phyloP scores from a whole-genome alignment of 2,329 filamentous ascomycete species.

The Aspergillus latus region DNA sequence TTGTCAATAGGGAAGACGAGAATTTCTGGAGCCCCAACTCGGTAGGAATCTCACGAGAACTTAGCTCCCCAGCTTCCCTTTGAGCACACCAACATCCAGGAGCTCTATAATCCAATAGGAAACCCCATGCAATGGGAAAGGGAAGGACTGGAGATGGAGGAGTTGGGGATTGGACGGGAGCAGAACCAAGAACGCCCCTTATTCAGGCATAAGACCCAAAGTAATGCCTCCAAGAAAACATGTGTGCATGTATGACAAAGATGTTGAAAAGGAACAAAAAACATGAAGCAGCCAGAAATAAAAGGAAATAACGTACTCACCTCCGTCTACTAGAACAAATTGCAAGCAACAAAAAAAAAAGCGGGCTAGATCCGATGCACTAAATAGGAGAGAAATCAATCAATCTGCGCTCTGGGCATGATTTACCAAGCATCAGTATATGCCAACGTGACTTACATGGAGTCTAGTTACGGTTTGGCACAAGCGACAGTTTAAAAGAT shows the following conservation, averaged over 20 bases:
- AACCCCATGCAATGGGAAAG: neutral
- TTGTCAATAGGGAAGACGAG: neutral
- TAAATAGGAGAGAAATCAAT: conserved; percentile 5
- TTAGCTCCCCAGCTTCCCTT: neutral
- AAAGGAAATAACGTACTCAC: conserved; percentile 11
- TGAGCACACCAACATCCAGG: neutral
- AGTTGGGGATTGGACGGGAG: neutral
- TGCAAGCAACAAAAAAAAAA: neutral
- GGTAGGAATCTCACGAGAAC: neutral
- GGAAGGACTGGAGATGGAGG: neutral
- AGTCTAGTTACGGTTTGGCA: neutral
- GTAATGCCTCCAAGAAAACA: neutral
- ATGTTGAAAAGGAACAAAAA: neutral
- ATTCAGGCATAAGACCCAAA: neutral
- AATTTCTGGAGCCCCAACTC: neutral
- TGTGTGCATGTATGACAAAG: neutral
- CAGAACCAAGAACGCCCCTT: neutral
- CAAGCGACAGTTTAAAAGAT: neutral
- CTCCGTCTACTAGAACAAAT: conserved; percentile 6
- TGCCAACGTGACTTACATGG: conserved; percentile 4
- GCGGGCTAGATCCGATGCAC: conserved; percentile 4
- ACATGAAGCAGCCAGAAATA: conserved; percentile 2
- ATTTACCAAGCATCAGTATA: conserved; percentile 1
- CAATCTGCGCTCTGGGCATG: neutral
- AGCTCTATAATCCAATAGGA: neutral